Conservation (phyloP, 495 filamentous ascomycete species). For the Aspergillus olivimuriae region DNA sequence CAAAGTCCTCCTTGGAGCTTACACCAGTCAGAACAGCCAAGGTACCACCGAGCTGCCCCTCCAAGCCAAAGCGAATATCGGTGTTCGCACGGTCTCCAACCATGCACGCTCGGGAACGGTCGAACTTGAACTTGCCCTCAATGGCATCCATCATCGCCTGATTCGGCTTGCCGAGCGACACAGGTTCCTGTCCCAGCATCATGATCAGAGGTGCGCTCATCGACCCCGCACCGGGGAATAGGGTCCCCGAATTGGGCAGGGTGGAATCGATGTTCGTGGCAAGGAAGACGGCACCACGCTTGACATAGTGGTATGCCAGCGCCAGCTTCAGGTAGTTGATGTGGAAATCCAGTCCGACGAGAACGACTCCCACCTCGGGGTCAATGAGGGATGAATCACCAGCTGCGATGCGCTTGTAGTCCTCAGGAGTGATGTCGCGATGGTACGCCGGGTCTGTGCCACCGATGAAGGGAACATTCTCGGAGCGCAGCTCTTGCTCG, state of each 20-base stretch:
- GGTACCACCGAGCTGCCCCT: slow-evolving; percentile 86
- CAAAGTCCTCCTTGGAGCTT: slow-evolving; percentile 70
- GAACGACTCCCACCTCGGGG: slow-evolving; percentile 80
- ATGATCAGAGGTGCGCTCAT: slow-evolving; percentile 72
- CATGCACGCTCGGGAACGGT: slow-evolving; percentile 86
- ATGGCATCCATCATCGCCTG: slow-evolving; percentile 99
- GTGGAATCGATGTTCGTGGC: slow-evolving; percentile 91
- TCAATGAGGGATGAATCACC: slow-evolving; percentile 64
- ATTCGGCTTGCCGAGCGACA: slow-evolving; percentile 86
- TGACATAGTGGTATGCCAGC: slow-evolving; percentile 78
- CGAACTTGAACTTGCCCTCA: slow-evolving; percentile 88
- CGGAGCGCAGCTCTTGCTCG: slow-evolving; percentile 74
- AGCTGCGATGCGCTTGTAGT: slow-evolving; percentile 70
- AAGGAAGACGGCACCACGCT: slow-evolving; percentile 77
- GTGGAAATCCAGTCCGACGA: slow-evolving; percentile 86
- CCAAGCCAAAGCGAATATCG: slow-evolving; percentile 91
- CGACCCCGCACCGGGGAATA: slow-evolving; percentile 90
- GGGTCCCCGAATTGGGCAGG: slow-evolving; percentile 65
- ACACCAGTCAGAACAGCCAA: slow-evolving; percentile 90
- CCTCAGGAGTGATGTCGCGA: slow-evolving; percentile 68
- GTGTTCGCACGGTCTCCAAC: slow-evolving; percentile 91
- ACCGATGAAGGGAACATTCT: slow-evolving; percentile 74
- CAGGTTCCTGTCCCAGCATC: slow-evolving; percentile 62
- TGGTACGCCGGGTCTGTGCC: slow-evolving; percentile 78
- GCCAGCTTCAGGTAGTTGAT: slow-evolving; percentile 89